Percentiles rank a stretch among this genome's conserved stretches.
Evolutionary conservation across 2,329 filamentous ascomycete genomes (phyloP).

Genomic region (Conoideocrella luteorostrata): DNA sequence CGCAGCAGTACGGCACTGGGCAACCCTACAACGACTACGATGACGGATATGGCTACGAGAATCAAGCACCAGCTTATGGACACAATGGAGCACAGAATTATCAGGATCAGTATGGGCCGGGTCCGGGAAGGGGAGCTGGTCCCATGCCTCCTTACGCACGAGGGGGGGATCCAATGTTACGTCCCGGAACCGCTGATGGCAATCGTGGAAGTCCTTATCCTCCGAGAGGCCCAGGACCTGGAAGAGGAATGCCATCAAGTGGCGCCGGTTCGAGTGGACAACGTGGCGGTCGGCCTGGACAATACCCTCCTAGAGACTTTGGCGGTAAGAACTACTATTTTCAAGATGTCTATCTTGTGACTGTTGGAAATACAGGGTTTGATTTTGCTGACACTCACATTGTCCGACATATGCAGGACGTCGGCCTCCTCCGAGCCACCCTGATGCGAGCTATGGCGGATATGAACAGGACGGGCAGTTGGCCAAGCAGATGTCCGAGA

Average conservation of each 20-base stretch:
- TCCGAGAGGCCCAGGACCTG: conserved; percentile 24
- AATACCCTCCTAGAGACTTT: conserved; percentile 6
- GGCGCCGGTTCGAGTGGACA: not conserved
- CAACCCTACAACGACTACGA: conserved; percentile 41
- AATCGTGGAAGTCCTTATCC: conserved; percentile 31
- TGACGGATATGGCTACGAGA: conserved; percentile 39
- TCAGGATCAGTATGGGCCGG: conserved; percentile 33
- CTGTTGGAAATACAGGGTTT: not conserved
- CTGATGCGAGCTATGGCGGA: conserved; percentile 15
- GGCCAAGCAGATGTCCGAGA: conserved; percentile 26
- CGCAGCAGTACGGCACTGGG: conserved; percentile 28
- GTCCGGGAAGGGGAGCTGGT: conserved; percentile 33
- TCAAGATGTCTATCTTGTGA: no score
- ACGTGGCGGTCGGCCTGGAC: conserved; percentile 5
- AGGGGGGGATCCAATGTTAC: conserved; percentile 38
- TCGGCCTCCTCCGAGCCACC: conserved; percentile 13
- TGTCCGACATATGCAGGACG: conserved; percentile 17
- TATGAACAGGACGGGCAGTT: conserved; percentile 24
- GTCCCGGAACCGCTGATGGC: conserved; percentile 33
- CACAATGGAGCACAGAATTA: conserved; percentile 25
- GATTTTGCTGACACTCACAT: not conserved
- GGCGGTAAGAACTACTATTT: no score
- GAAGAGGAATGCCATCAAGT: conserved; percentile 16
- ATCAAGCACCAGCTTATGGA: conserved; percentile 36
- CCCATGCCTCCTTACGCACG: conserved; percentile 37